Evolutionary conservation across 2,329 filamentous ascomycete species (phyloP).

Genomic region (Plectosphaerella cucumerina): DNA sequence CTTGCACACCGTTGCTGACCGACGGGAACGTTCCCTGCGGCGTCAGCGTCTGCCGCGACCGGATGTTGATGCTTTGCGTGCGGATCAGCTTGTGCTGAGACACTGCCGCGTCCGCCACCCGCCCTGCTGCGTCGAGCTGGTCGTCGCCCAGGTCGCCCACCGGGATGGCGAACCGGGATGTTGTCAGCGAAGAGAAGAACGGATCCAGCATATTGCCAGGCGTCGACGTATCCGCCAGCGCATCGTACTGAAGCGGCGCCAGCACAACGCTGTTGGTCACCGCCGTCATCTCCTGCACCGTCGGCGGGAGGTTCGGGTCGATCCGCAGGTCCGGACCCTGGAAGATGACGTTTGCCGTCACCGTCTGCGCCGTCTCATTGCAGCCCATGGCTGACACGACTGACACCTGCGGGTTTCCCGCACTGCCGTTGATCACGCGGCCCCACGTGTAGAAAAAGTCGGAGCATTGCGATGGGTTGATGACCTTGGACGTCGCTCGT

Average conservation of each 20-base stretch:
- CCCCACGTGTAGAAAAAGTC: constrained; percentile 32
- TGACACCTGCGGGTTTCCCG: constrained; percentile 19
- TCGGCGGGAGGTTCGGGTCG: constrained; percentile 21
- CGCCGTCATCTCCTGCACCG: constrained; percentile 17
- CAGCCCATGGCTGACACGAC: constrained; percentile 28
- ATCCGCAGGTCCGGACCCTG: constrained; percentile 20
- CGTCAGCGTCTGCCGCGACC: constrained; percentile 13
- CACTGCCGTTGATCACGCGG: constrained; percentile 17
- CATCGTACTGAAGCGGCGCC: constrained; percentile 22
- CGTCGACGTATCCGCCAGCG: constrained; percentile 20
- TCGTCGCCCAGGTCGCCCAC: constrained; percentile 16
- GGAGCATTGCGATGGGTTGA: constrained; percentile 19
- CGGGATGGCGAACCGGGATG: constrained; percentile 26
- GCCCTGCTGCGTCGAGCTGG: constrained; percentile 9
- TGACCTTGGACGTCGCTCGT: constrained; percentile 9
- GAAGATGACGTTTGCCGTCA: constrained; percentile 18
- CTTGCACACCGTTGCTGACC: background rate
- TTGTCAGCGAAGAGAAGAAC: constrained; percentile 29
- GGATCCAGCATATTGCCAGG: constrained; percentile 21
- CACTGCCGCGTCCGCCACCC: constrained; percentile 25
- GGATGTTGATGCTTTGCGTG: constrained; percentile 26
- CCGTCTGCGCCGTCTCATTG: constrained; percentile 30
- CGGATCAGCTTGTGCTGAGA: constrained; percentile 31
- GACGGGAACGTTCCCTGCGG: constrained; percentile 3
- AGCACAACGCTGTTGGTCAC: constrained; percentile 15